Conservation (phyloP, 768 basidiomycete species). For the Pisolithus sp. region DNA sequence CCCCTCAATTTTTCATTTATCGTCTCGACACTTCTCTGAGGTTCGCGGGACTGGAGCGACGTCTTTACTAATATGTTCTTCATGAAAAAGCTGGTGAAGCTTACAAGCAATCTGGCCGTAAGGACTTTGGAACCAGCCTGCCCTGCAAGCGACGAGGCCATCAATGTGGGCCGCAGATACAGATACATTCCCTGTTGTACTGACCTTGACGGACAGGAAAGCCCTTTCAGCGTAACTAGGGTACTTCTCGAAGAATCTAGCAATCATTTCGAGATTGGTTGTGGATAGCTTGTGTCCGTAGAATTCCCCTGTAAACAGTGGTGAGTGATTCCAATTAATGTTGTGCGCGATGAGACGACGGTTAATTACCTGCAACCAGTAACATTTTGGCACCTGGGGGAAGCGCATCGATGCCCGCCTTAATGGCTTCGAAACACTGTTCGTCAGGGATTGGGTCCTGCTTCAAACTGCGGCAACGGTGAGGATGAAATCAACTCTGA, state of each 20-base stretch:
- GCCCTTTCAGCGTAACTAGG: slow-evolving; percentile 30
- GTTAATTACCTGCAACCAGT: slow-evolving; percentile 40
- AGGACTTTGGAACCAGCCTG: slow-evolving; percentile 4
- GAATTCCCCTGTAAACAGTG: slow-evolving; percentile 42
- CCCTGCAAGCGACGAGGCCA: slow-evolving; percentile 10
- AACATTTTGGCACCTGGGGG: slow-evolving; percentile 42
- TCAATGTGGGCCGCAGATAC: neutral
- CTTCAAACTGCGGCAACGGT: slow-evolving; percentile 31
- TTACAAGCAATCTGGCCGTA: slow-evolving; percentile 23
- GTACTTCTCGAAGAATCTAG: slow-evolving; percentile 42
- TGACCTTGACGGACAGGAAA: slow-evolving; percentile 31
- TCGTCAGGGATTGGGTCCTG: slow-evolving; percentile 45
- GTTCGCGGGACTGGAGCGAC: slow-evolving; percentile 27
- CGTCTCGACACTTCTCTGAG: slow-evolving; percentile 43
- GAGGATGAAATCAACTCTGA: neutral
- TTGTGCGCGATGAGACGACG: neutral
- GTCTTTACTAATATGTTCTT: slow-evolving; percentile 11
- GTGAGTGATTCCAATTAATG: neutral
- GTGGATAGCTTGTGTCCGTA: slow-evolving; percentile 40
- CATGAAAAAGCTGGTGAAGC: slow-evolving; percentile 22
- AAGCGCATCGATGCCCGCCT: slow-evolving; percentile 39
- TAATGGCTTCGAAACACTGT: slow-evolving; percentile 56
- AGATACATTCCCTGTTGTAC: neutral
- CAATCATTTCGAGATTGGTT: slow-evolving; percentile 45
- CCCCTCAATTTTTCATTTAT: slow-evolving; percentile 41